phyloP scores from a whole-genome alignment of 768 basidiomycete genomes.

The Lentinus brumalis region DNA sequence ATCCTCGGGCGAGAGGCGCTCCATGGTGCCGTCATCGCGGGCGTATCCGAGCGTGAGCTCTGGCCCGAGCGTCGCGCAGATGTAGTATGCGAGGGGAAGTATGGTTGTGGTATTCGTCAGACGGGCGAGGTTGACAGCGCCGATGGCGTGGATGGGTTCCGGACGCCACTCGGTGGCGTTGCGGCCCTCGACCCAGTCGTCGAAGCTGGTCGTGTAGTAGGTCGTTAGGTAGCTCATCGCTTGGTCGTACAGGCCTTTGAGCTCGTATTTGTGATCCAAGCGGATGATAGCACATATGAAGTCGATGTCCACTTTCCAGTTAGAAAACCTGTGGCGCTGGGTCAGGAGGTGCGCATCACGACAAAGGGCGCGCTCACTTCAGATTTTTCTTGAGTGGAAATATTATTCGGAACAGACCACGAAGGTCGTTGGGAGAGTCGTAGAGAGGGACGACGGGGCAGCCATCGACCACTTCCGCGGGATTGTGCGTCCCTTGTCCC shows the following conservation, averaged over 20 bases:
- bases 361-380: neutral
- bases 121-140: constrained; percentile 6
- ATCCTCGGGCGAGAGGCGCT: constrained; percentile 1
- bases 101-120: constrained; percentile 11
- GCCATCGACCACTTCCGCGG: neutral
- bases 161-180: constrained; percentile 3
- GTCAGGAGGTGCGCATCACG: too few species aligned
- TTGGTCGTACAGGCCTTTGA: neutral
- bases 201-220: constrained; percentile 6
- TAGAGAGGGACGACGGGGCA: constrained; percentile 1
- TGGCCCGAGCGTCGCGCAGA: neutral
- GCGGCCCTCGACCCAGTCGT: neutral
- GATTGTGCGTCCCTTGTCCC: neutral
- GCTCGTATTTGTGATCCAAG: constrained; percentile 11
- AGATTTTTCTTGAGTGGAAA: neutral
- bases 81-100: constrained; percentile 11
- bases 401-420: neutral
- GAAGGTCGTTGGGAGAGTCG: neutral
- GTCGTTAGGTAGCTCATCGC: neutral
- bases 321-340: neutral
- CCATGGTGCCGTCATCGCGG: constrained; percentile 1
- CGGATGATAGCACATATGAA: constrained; percentile 5
- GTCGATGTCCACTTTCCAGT: neutral
- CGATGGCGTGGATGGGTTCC: constrained; percentile 1
- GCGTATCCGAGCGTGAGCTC: neutral